phyloP scores from a whole-genome alignment of 2,329 filamentous ascomycete genomes.

The Colletotrichum salicis region DNA sequence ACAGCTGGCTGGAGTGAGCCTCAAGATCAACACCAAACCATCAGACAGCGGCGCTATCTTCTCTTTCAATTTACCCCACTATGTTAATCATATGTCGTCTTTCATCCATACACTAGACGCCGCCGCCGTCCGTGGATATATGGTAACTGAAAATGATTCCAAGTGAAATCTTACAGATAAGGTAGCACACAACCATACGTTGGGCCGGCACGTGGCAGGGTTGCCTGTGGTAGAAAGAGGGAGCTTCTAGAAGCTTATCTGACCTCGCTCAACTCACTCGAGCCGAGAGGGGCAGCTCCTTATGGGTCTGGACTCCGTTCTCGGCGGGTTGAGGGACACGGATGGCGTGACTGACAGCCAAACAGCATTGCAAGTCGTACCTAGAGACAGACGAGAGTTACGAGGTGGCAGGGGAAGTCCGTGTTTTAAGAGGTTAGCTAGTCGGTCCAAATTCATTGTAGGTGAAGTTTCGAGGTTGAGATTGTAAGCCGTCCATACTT shows the following conservation, averaged over 20 bases:
- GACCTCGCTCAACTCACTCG: not conserved
- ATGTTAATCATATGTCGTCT: not conserved
- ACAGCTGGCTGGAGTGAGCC: not conserved
- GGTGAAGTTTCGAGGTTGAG: not conserved
- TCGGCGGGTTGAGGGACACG: not conserved
- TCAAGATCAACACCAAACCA: not conserved
- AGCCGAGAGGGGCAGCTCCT: too few relatives aligned
- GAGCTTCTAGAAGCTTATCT: not conserved
- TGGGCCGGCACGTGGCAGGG: not conserved
- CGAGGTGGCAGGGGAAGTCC: not conserved
- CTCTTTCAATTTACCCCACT: not conserved
- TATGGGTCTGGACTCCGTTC: not conserved
- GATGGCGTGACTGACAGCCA: not conserved
- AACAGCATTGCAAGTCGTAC: not conserved
- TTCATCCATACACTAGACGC: not conserved
- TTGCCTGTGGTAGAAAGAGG: not conserved
- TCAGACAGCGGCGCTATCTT: not conserved
- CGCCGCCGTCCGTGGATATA: not conserved
- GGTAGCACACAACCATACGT: not conserved
- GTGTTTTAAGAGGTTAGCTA: not conserved
- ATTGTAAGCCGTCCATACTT: not conserved
- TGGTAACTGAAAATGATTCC: not conserved
- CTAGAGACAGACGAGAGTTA: not conserved
- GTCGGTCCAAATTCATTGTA: not conserved
- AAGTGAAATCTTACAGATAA: not conserved